phyloP scores from a whole-genome alignment of 306 rosid species.

The Castanea crenata region DNA sequence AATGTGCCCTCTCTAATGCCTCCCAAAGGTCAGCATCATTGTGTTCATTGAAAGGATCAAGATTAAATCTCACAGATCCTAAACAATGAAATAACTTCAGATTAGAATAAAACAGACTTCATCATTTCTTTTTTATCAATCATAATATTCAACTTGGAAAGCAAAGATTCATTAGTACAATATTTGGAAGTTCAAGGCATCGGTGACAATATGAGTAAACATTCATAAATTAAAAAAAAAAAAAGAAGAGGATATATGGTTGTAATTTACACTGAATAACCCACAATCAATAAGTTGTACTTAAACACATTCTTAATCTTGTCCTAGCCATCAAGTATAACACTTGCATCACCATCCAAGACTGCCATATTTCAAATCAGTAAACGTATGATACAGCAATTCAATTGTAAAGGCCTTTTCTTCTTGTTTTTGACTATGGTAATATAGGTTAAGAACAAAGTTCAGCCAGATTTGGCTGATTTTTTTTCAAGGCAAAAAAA shows the following conservation, averaged over 20 bases:
- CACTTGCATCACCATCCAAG: no score
- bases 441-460: no score
- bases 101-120: neutral
- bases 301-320: no score
- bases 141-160: neutral
- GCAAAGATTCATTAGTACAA: neutral
- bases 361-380: no score
- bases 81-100: neutral
- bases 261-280: neutral
- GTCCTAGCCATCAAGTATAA: no score
- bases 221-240: neutral
- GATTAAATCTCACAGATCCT: conserved; percentile 62
- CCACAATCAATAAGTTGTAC: neutral
- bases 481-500: no score
- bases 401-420: no score
- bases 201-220: neutral
- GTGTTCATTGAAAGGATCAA: conserved; percentile 55
- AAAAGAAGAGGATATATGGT: neutral
- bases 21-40: conserved; percentile 61
- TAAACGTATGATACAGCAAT: no score
- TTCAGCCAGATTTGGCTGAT: no score
- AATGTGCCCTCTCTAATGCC: conserved; percentile 68
- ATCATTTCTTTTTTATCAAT: conserved; percentile 15
- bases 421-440: no score
- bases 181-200: neutral